phyloP scores from a whole-genome alignment of 768 basidiomycete genomes.

The Amanita phalloides region DNA sequence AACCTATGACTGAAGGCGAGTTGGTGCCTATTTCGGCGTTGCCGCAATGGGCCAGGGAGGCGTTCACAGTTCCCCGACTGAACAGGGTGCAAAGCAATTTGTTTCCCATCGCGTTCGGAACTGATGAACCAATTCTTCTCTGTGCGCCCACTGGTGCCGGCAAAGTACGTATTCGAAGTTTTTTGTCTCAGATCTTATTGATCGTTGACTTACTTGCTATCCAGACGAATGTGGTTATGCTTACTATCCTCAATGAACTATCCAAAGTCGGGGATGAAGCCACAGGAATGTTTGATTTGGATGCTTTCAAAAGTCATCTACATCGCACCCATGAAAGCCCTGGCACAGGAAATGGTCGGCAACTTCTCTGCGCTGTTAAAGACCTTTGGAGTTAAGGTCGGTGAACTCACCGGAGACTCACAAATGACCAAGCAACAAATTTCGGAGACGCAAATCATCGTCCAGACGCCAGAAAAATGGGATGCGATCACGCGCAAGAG shows the following conservation, averaged over 20 bases:
- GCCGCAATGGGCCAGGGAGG: slow-evolving; percentile 77
- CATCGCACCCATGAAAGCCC: slow-evolving; percentile 97
- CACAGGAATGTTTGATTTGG: slow-evolving; percentile 73
- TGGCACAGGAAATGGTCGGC: slow-evolving; percentile 98
- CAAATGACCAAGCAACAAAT: slow-evolving; percentile 99
- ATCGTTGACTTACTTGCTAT: not conserved
- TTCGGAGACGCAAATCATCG: slow-evolving; percentile 93
- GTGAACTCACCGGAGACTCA: slow-evolving; percentile 93
- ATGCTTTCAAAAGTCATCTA: slow-evolving; percentile 95
- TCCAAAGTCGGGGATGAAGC: slow-evolving; percentile 77
- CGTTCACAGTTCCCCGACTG: slow-evolving; percentile 73
- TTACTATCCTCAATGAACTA: slow-evolving; percentile 88
- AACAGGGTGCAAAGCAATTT: slow-evolving; percentile 89
- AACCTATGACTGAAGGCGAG: slow-evolving; percentile 50
- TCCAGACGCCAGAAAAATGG: slow-evolving; percentile 99
- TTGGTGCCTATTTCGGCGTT: slow-evolving; percentile 61
- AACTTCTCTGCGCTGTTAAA: slow-evolving; percentile 78
- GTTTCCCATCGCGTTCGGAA: slow-evolving; percentile 85
- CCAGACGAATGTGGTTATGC: slow-evolving; percentile 96
- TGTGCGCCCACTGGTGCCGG: slow-evolving; percentile 99
- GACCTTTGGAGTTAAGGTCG: slow-evolving; percentile 67
- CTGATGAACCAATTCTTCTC: slow-evolving; percentile 88
- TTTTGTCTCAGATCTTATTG: not conserved
- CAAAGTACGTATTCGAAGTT: slow-evolving; percentile 56
- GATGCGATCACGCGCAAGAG: slow-evolving; percentile 98